These are phyloP conservation scores for Wickerhamomyces queroliae DNA, from an alignment of 805 yeast species.

Conservation along the genomic window DNA sequence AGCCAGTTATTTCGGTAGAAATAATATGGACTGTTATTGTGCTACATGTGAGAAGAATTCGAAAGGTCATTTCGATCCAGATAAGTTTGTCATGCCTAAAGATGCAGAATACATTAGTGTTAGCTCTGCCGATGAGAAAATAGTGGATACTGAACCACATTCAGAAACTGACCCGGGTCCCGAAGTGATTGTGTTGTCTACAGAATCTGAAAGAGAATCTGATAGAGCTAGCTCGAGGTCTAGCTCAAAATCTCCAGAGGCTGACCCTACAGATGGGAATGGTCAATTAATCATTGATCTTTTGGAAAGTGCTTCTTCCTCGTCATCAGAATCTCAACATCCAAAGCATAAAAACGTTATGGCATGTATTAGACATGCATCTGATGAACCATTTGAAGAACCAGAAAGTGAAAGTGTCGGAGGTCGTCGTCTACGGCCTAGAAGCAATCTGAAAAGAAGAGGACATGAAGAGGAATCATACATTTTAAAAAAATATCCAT, in stretches of 20 bases:
- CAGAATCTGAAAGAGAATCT: background rate
- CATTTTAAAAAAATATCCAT: slow-evolving; percentile 2
- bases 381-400: slow-evolving; percentile 2
- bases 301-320: too few species aligned
- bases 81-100: slow-evolving; percentile 7
- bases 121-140: slow-evolving; percentile 1
- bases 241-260: background rate
- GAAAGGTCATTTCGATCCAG: slow-evolving; percentile 25
- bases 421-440: slow-evolving; percentile 11
- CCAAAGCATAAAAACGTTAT: too few species aligned
- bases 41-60: slow-evolving; percentile 32
- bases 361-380: too few species aligned
- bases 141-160: background rate
- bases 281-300: background rate
- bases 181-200: background rate
- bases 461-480: background rate
- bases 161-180: slow-evolving; percentile 1
- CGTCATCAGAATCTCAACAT: too few species aligned
- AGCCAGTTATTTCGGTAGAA: slow-evolving; percentile 34
- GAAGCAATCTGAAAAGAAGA: background rate
- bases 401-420: slow-evolving; percentile 7
- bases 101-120: slow-evolving; percentile 4
- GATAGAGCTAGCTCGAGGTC: background rate
- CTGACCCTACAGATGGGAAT: background rate
- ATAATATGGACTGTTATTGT: slow-evolving; percentile 38